Percentiles rank a stretch among this genome's conserved stretches.
Evolutionary conservation across 2,329 filamentous ascomycete species (phyloP).

Genomic region (Delphinella strobiligena): DNA sequence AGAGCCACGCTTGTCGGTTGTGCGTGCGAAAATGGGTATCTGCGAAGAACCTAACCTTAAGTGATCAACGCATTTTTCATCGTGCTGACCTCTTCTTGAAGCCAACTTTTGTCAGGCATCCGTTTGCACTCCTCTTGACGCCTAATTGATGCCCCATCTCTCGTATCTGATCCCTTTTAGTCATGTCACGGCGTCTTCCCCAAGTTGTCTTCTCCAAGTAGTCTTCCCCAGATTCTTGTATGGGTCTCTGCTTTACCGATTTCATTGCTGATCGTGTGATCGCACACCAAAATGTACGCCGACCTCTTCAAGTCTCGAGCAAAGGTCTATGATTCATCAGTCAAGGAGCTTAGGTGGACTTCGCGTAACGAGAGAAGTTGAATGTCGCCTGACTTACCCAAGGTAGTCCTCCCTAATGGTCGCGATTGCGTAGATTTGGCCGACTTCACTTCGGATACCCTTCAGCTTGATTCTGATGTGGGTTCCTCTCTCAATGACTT

Average conservation of each 20-base stretch:
- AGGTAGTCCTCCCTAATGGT: conserved; percentile 70
- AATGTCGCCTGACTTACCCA: conserved; percentile 14
- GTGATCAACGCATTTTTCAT: no score
- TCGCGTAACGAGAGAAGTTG: neutral
- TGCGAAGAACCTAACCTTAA: neutral
- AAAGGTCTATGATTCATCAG: neutral
- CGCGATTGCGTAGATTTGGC: conserved; percentile 91
- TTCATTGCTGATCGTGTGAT: neutral
- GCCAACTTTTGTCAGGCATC: no score
- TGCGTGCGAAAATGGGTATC: neutral
- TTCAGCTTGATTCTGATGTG: conserved; percentile 91
- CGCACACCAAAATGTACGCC: neutral
- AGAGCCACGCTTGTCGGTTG: neutral
- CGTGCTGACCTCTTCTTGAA: no score
- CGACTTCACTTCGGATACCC: conserved; percentile 84
- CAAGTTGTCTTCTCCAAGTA: no score
- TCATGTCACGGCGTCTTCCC: no score
- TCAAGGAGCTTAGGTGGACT: no score
- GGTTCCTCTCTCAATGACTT: conserved; percentile 84
- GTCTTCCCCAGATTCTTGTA: neutral
- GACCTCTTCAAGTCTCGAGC: conserved; percentile 5
- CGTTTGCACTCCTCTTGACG: no score
- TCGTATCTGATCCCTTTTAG: no score
- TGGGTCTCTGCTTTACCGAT: neutral
- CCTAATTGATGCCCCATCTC: no score